phyloP scores from a whole-genome alignment of 352 stramenopile species.

The Phytophthora melonis region DNA sequence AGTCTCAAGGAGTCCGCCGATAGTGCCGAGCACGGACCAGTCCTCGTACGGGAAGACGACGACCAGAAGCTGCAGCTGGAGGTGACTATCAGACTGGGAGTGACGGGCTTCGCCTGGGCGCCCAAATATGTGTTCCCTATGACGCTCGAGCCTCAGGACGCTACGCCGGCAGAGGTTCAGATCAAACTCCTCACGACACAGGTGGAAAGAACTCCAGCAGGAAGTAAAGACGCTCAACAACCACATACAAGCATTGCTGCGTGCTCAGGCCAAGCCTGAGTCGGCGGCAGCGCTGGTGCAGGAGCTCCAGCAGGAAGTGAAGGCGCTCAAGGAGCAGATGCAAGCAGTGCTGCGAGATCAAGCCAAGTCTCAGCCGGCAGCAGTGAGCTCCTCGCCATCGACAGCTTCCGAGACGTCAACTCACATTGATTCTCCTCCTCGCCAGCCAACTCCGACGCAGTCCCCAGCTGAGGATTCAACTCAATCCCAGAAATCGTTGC shows the following conservation, averaged over 20 bases:
- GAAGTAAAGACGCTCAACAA: conserved; percentile 38
- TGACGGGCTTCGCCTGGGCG: conserved; percentile 28
- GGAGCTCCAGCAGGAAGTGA: conserved; percentile 41
- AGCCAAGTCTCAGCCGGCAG: background rate
- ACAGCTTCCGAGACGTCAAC: background rate
- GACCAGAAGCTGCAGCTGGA: conserved; percentile 34
- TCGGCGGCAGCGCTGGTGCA: conserved; percentile 4
- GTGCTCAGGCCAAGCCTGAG: conserved; percentile 9
- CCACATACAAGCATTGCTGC: conserved; percentile 31
- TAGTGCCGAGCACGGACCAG: conserved; percentile 2
- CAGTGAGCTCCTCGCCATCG: background rate
- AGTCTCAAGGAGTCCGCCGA: conserved; percentile 33
- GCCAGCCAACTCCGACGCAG: conserved; percentile 1
- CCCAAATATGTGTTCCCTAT: conserved; percentile 38
- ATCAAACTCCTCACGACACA: conserved; percentile 26
- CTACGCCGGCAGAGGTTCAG: conserved; percentile 10
- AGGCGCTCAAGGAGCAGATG: conserved; percentile 37
- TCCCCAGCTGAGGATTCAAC: background rate
- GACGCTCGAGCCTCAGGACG: conserved; percentile 8
- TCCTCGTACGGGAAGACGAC: conserved; percentile 18
- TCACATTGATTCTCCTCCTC: background rate
- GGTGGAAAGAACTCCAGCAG: conserved; percentile 30
- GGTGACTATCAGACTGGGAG: conserved; percentile 27
- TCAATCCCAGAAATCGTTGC: background rate
- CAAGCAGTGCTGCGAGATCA: conserved; percentile 24